A percentile compares a stretch with the other conserved stretches of the same genome.
Evolutionary conservation across 768 basidiomycete genomes (phyloP).

Genomic region (Xerocomellus chrysenteron): DNA sequence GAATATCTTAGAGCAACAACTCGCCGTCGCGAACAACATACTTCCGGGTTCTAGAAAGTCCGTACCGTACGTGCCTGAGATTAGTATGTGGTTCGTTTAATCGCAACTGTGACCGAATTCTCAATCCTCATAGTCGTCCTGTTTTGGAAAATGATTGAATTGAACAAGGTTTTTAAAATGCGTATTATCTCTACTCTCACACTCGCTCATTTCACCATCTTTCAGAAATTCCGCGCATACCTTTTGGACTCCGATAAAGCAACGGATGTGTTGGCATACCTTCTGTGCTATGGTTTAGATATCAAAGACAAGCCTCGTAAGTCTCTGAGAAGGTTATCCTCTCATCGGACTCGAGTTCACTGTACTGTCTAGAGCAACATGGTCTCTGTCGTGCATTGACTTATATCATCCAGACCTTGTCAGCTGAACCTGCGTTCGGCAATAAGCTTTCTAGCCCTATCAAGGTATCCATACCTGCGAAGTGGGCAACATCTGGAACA

Average conservation of each 20-base stretch:
- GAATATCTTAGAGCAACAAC: slow-evolving; percentile 71
- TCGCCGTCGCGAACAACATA: slow-evolving; percentile 67
- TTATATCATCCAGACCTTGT: slow-evolving; percentile 89
- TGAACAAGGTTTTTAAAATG: slow-evolving; percentile 71
- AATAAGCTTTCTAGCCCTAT: slow-evolving; percentile 63
- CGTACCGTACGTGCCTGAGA: slow-evolving; percentile 80
- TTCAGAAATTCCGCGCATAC: slow-evolving; percentile 87
- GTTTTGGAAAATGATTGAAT: slow-evolving; percentile 89
- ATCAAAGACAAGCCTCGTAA: slow-evolving; percentile 92
- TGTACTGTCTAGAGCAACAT: slow-evolving; percentile 66
- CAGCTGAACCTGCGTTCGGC: slow-evolving; percentile 80
- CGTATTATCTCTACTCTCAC: not conserved
- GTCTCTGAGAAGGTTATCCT: slow-evolving; percentile 22
- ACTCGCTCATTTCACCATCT: slow-evolving; percentile 1
- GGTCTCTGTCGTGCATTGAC: slow-evolving; percentile 86
- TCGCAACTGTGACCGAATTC: not conserved
- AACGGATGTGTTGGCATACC: slow-evolving; percentile 72
- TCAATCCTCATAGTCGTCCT: slow-evolving; percentile 55
- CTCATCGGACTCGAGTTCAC: slow-evolving; percentile 7
- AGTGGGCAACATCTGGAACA: slow-evolving; percentile 72
- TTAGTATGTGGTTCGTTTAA: slow-evolving; percentile 48
- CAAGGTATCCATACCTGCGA: slow-evolving; percentile 65
- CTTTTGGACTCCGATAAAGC: slow-evolving; percentile 78
- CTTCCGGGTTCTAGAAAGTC: slow-evolving; percentile 86
- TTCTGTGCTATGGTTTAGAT: slow-evolving; percentile 80